Percentiles rank a stretch among this genome's conserved stretches.
Evolutionary conservation across 257 asterid species (phyloP).

Genomic region (Buddleja alternifolia): DNA sequence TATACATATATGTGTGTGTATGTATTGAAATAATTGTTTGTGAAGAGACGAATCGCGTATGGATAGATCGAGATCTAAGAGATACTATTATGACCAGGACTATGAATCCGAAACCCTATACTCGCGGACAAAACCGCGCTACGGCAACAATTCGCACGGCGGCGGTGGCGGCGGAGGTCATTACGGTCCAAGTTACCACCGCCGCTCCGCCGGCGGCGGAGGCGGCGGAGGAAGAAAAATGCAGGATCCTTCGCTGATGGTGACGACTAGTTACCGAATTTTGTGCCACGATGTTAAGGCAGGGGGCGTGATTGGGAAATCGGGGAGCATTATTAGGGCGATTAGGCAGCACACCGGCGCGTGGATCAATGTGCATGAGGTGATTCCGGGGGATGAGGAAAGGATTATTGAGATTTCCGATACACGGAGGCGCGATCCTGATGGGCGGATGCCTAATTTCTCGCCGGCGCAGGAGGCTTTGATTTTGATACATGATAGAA

Average conservation of each 20-base stretch:
- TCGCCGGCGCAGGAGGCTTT: conserved; percentile 95
- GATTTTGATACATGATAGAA: conserved; percentile 83
- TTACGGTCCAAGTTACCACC: conserved; percentile 44
- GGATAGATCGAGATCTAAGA: conserved; percentile 92
- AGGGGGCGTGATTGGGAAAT: conserved; percentile 96
- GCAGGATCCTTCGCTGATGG: conserved; percentile 63
- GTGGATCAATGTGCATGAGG: conserved; percentile 89
- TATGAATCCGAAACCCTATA: conserved; percentile 67
- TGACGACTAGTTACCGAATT: conserved; percentile 82
- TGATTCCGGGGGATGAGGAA: conserved; percentile 85
- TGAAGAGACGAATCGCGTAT: conserved; percentile 34
- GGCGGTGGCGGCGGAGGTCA: conserved; percentile 50
- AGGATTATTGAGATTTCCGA: conserved; percentile 91
- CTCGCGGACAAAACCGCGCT: conserved; percentile 55
- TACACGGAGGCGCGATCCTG: conserved; percentile 71
- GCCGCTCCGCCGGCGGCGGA: conserved; percentile 43
- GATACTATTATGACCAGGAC: conserved; percentile 80
- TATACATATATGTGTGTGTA: too few species aligned
- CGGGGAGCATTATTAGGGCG: conserved; percentile 81
- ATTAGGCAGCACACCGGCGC: conserved; percentile 97
- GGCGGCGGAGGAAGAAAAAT: conserved; percentile 62
- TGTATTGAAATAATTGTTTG: too few species aligned
- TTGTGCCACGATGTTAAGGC: conserved; percentile 83
- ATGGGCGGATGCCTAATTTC: conserved; percentile 69
- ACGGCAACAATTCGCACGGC: conserved; percentile 46